These are phyloP conservation scores for Hypoxylon sp. DNA, from an alignment of 2,329 filamentous ascomycete genomes.

Conservation along the genomic window DNA sequence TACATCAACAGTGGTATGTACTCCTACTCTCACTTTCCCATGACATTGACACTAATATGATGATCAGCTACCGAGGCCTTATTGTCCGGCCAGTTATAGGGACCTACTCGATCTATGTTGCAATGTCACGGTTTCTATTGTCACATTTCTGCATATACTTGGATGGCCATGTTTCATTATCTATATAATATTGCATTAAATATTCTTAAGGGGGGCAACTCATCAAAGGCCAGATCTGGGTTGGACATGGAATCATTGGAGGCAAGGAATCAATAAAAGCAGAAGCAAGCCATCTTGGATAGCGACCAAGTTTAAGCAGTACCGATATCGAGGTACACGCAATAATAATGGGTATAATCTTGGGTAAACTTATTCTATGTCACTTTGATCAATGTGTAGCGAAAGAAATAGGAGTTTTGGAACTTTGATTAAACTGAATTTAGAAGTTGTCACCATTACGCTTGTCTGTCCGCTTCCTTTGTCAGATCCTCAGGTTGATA, in stretches of 20 bases:
- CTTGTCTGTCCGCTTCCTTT: constrained; percentile 6
- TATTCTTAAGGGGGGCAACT: constrained; percentile 29
- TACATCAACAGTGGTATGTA: constrained; percentile 93
- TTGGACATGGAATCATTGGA: constrained; percentile 37
- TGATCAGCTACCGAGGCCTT: constrained; percentile 80
- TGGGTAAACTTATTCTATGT: constrained; percentile 25
- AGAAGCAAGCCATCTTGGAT: constrained; percentile 22
- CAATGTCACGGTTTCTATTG: constrained; percentile 21
- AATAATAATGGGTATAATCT: constrained; percentile 29
- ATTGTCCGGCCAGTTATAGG: constrained; percentile 80
- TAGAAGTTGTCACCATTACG: constrained; percentile 5
- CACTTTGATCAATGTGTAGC: constrained; percentile 29
- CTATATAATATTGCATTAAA: constrained; percentile 44
- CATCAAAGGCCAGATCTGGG: constrained; percentile 31
- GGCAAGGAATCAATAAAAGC: constrained; percentile 36
- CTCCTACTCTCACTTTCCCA: constrained; percentile 8
- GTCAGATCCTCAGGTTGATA: neutral
- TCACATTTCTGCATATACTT: constrained; percentile 41
- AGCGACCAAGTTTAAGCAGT: constrained; percentile 26
- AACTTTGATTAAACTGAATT: constrained; percentile 10
- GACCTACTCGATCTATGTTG: neutral
- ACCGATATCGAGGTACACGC: constrained; percentile 19
- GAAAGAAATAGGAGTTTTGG: constrained; percentile 21
- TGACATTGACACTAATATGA: constrained; percentile 51
- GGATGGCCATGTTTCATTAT: constrained; percentile 36